These are phyloP conservation scores for Jatropha curcas DNA, from an alignment of 345 rosid species.

Conservation along the genomic window DNA sequence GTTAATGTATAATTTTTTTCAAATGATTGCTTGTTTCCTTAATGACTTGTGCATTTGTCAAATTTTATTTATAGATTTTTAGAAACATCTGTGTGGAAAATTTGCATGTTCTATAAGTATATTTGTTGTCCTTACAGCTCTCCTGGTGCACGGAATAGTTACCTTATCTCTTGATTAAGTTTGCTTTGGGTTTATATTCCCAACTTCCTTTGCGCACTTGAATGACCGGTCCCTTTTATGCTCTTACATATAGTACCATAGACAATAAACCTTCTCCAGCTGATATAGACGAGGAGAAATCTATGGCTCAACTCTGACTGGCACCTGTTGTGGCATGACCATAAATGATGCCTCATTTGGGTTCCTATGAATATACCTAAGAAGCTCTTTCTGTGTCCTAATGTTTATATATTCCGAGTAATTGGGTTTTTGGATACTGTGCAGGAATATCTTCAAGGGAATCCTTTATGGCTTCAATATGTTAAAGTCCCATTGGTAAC, in stretches of 20 bases:
- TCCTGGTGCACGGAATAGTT: not conserved
- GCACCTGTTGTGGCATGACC: not conserved
- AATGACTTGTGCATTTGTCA: not conserved
- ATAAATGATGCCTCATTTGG: not conserved
- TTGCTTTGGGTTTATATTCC: not conserved
- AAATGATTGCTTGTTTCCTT: not conserved
- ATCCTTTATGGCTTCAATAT: constrained; percentile 90
- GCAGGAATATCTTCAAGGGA: constrained; percentile 97
- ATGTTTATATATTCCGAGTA: not conserved
- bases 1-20: not conserved
- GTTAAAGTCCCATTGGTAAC: constrained; percentile 74
- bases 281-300: too few relatives aligned
- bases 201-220: not conserved
- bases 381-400: not conserved
- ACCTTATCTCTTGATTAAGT: not conserved
- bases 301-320: not conserved
- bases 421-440: constrained; percentile 10
- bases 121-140: not conserved
- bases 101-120: not conserved
- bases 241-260: too few relatives aligned
- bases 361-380: not conserved
- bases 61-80: too few relatives aligned
- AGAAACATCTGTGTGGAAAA: not conserved
- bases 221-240: not conserved
- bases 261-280: too few relatives aligned